These are phyloP conservation scores for Acanthamoeba lenticulata DNA, from an alignment of 208 protist species.

Conservation along the genomic window DNA sequence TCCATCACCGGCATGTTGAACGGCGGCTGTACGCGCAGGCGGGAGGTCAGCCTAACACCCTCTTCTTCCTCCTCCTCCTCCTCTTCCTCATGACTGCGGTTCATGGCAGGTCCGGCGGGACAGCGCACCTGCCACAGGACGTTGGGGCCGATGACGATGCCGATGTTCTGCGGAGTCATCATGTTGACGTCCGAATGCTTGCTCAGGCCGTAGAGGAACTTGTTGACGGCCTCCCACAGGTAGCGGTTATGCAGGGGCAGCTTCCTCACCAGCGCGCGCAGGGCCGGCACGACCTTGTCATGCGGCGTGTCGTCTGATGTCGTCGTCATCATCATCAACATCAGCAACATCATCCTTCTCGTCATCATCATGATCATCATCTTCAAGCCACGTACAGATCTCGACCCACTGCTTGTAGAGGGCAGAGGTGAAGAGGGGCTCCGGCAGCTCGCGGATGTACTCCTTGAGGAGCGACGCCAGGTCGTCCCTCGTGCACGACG, in stretches of 20 bases:
- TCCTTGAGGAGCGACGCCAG: slow-evolving; percentile 51
- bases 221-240: slow-evolving; percentile 55
- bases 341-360: neutral
- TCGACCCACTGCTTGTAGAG: slow-evolving; percentile 45
- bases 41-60: too few species aligned
- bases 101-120: too few species aligned
- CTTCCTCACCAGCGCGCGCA: slow-evolving; percentile 27
- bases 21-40: neutral
- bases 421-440: slow-evolving; percentile 46
- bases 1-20: slow-evolving; percentile 66
- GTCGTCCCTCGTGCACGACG: neutral
- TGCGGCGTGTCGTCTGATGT: slow-evolving; percentile 7
- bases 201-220: slow-evolving; percentile 60
- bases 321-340: neutral
- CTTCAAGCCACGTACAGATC: slow-evolving; percentile 11
- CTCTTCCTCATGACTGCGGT: too few species aligned
- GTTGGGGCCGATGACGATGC: slow-evolving; percentile 69
- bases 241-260: slow-evolving; percentile 50
- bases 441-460: slow-evolving; percentile 62
- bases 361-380: too few species aligned
- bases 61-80: too few species aligned
- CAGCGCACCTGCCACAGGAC: slow-evolving; percentile 51
- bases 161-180: slow-evolving; percentile 66
- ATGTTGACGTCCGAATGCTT: slow-evolving; percentile 64
- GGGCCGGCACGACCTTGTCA: neutral